These are phyloP conservation scores for Cladorrhinum sp. DNA, from an alignment of 2,329 filamentous ascomycete genomes.

Conservation along the genomic window DNA sequence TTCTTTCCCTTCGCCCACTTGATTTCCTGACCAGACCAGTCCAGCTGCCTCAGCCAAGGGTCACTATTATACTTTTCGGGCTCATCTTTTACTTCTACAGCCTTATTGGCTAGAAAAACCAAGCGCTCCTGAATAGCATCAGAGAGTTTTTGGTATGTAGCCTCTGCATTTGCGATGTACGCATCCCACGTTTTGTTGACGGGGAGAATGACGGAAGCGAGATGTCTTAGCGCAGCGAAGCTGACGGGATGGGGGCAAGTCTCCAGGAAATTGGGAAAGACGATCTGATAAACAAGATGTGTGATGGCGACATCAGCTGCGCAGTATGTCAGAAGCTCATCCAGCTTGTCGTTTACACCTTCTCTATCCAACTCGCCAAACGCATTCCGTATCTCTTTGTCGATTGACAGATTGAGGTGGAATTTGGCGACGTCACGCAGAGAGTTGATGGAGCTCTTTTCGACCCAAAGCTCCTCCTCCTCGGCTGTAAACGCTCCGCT, in stretches of 20 bases:
- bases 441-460: slow-evolving; percentile 91
- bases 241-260: slow-evolving; percentile 96
- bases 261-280: slow-evolving; percentile 84
- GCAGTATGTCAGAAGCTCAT: slow-evolving; percentile 88
- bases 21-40: slow-evolving; percentile 92
- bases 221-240: slow-evolving; percentile 86
- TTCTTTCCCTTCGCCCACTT: slow-evolving; percentile 90
- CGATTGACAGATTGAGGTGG: slow-evolving; percentile 85
- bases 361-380: slow-evolving; percentile 78
- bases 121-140: slow-evolving; percentile 76
- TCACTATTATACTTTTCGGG: slow-evolving; percentile 70
- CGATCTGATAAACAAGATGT: slow-evolving; percentile 88
- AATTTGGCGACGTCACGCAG: slow-evolving; percentile 94
- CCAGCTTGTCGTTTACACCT: slow-evolving; percentile 67
- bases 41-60: slow-evolving; percentile 88
- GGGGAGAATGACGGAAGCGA: slow-evolving; percentile 90
- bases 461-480: slow-evolving; percentile 94
- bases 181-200: slow-evolving; percentile 84
- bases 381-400: slow-evolving; percentile 82
- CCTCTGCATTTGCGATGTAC: slow-evolving; percentile 81
- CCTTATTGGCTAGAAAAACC: slow-evolving; percentile 69
- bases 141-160: slow-evolving; percentile 74
- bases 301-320: slow-evolving; percentile 92
- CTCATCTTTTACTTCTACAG: slow-evolving; percentile 69
- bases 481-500: slow-evolving; percentile 68